Evolutionary conservation across 2,329 filamentous ascomycete species (phyloP).

Genomic region (Aspergillus intermedius): DNA sequence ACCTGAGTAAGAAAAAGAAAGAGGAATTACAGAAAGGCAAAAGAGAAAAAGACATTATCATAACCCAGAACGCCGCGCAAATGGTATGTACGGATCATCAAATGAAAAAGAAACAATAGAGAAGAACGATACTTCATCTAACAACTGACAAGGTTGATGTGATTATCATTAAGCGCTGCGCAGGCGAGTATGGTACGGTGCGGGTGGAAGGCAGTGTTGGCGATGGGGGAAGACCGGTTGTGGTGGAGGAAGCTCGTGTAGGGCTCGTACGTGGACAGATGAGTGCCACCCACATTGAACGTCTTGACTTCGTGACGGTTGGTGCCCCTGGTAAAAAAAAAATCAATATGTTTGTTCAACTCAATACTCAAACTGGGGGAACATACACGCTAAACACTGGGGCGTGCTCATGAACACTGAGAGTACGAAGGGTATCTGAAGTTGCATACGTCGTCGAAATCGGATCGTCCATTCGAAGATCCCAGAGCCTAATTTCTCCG

Average conservation of each 20-base stretch:
- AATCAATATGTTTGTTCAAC: slow-evolving; percentile 7
- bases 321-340: slow-evolving; percentile 59
- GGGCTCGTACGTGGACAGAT: slow-evolving; percentile 78
- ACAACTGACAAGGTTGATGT: slow-evolving; percentile 82
- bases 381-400: slow-evolving; percentile 91
- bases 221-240: slow-evolving; percentile 73
- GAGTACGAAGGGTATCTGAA: slow-evolving; percentile 69
- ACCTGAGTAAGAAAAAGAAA: neutral
- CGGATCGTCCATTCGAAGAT: slow-evolving; percentile 78
- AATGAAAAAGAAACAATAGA: neutral
- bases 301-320: slow-evolving; percentile 83
- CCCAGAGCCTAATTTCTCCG: slow-evolving; percentile 92
- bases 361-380: neutral
- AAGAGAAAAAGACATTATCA: neutral
- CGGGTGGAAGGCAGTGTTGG: slow-evolving; percentile 88
- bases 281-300: slow-evolving; percentile 77
- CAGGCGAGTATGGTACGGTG: slow-evolving; percentile 88
- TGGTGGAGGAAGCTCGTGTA: slow-evolving; percentile 83
- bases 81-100: neutral
- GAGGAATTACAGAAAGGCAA: neutral
- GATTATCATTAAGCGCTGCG: slow-evolving; percentile 76
- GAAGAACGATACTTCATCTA: slow-evolving; percentile 13
- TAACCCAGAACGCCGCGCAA: neutral
- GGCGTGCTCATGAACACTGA: slow-evolving; percentile 91
- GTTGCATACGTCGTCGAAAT: slow-evolving; percentile 69